Evolutionary conservation across 805 yeast genomes (phyloP).

Genomic region (Lachancea sp.): DNA sequence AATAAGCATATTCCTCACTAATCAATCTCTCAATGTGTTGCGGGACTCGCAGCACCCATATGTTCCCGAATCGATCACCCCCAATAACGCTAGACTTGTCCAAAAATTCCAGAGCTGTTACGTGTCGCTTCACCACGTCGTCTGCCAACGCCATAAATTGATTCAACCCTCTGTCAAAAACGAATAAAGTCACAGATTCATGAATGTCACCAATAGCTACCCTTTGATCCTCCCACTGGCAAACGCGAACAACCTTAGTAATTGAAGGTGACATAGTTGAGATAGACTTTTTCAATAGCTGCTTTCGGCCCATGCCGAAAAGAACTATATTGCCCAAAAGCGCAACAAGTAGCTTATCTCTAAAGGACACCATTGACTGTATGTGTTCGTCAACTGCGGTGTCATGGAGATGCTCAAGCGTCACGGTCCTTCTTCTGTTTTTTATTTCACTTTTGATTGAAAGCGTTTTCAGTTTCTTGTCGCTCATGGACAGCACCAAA

Average conservation of each 20-base stretch:
- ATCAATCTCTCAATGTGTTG: conserved; percentile 41
- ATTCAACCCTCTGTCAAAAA: conserved; percentile 43
- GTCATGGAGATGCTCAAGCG: conserved; percentile 48
- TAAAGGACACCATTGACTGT: conserved; percentile 46
- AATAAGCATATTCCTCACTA: conserved; percentile 41
- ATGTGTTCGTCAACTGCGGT: conserved; percentile 50
- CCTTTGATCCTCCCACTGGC: conserved; percentile 46
- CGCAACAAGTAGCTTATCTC: conserved; percentile 57
- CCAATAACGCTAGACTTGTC: conserved; percentile 74
- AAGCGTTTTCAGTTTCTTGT: conserved; percentile 16
- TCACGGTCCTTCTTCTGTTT: conserved; percentile 24
- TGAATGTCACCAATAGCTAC: conserved; percentile 67
- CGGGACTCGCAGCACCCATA: conserved; percentile 61
- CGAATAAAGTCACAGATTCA: conserved; percentile 54
- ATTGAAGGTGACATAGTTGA: conserved; percentile 39
- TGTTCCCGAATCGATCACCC: conserved; percentile 84
- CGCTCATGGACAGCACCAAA: conserved; percentile 42
- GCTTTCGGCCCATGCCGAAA: conserved; percentile 73
- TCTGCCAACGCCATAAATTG: conserved; percentile 59
- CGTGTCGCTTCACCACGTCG: conserved; percentile 62
- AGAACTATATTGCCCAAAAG: conserved; percentile 46
- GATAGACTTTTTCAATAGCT: conserved; percentile 60
- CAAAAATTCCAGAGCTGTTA: conserved; percentile 51
- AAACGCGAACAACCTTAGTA: conserved; percentile 47
- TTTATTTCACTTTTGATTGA: conserved; percentile 22